Evolutionary conservation across 306 rosid species (phyloP), one percentile per base, ranked within the genome.

Genomic region (Psophocarpus tetragonolobus): DNA sequence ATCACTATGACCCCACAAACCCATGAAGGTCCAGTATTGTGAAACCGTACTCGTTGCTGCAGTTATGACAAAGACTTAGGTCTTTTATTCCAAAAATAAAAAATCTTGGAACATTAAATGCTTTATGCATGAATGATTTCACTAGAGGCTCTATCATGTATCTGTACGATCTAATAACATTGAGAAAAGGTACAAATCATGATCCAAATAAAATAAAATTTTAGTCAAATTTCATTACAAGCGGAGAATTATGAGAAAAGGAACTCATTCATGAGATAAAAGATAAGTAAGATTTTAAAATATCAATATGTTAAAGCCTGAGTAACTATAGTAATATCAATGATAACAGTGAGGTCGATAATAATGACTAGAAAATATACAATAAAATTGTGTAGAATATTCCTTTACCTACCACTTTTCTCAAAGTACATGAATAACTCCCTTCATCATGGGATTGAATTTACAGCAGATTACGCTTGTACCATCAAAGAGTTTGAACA

Each of bases 41-140:
- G 94, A 84, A 95, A 95, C 61, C 78, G 84, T 54, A 92, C 87
- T 58, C 94, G 87, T 85, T 81, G 87, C 97, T 92, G 66, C 53
- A 64, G 80, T 53, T 18, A 64, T 32, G 39, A 65, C 35, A 63
- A 9, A 75, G 30, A 60, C 56, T 36, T 27, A 63, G 29, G 36
- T 68, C 76, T 74, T 63, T 32, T 12, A 47, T 74, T 10, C 68
- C 30, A 27, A 42, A 58, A 58, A 41, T n/a, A 44, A 44, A 42
- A 17, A 29, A 68, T 33, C 30, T 39, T 69, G 54, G 69, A 74
- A 78, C 23, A 38, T 35, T 26, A n/a, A 35, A 12, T 39, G 75
- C 11, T 51, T 51, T n/a, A 72, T 68, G 64, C 71, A 68, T 17
- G 50, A 44, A 53, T 21, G 66, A 32, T 74, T 32, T 38, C 18